A percentile compares a stretch with the other conserved stretches of the same genome.
Evolutionary conservation across 177 flowering plant species (phyloP).

Genomic region (Vitis hybrid): DNA sequence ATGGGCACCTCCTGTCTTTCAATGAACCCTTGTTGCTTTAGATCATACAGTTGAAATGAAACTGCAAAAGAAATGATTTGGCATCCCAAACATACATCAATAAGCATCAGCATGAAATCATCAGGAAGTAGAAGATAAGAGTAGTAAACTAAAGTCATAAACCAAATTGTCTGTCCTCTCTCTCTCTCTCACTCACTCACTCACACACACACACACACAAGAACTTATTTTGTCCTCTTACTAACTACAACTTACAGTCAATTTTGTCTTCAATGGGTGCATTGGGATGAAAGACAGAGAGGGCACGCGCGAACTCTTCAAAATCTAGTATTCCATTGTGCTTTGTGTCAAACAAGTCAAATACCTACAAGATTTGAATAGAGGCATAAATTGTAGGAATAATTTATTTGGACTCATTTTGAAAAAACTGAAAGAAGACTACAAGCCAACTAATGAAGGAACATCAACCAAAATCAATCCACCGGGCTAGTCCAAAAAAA

Average conservation of each 20-base stretch:
- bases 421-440: not conserved
- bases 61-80: slow-evolving; percentile 16
- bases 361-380: slow-evolving; percentile 12
- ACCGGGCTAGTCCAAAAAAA: not conserved
- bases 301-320: slow-evolving; percentile 25
- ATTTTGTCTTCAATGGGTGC: slow-evolving; percentile 26
- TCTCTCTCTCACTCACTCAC: not conserved
- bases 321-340: slow-evolving; percentile 27
- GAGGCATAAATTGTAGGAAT: not conserved
- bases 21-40: slow-evolving; percentile 26
- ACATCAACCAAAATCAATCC: not conserved
- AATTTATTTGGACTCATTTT: too few species aligned
- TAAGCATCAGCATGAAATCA: not conserved
- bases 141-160: not conserved
- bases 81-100: not conserved
- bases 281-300: slow-evolving; percentile 26
- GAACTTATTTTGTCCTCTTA: not conserved
- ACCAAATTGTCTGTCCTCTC: not conserved
- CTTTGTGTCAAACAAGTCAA: slow-evolving; percentile 26
- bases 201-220: not conserved
- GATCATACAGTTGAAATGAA: slow-evolving; percentile 25
- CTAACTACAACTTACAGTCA: slow-evolving; percentile 13
- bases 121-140: not conserved
- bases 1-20: slow-evolving; percentile 23
- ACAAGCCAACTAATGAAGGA: not conserved